Evolutionary conservation across 805 yeast genomes (phyloP), one percentile per base, ranked within the genome.

Genomic region (Pichia phayaonensis): DNA sequence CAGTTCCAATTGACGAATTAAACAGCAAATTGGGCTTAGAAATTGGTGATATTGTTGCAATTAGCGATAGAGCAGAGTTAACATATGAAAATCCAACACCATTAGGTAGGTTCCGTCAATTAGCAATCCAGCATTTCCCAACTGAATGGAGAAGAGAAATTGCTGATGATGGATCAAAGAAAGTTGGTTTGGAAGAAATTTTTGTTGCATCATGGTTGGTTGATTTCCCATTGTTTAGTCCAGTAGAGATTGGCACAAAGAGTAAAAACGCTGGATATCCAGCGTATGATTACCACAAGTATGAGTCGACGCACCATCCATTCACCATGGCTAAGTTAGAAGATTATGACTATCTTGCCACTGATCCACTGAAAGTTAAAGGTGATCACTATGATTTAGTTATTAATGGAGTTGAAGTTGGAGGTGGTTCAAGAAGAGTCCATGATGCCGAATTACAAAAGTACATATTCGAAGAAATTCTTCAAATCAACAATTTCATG

Each of bases 351-450:
- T 63, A 69, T 8, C 69, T 90, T 7, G 73, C 61, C 8, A 56
- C 71, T 0, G 72, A 74, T 20, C 95, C 95, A 6, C 66, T 87
- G 24, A 63, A 69, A 40, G 89, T 84, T 2, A 74, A 79, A 39
- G 99, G 98, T 12, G 95, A 87, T 60, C 99, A 94, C 66, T 94
- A 90, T 64, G 99, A 94, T 63, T 68, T 94, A 16, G 99, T 94
- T 1, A 71, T 94, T 39, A 92, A 92, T 61, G 99, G 99, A 2
- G 88, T 86, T 8, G 99, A 94, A 63, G 76, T 90, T 2, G 99
- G 99, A 26, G 99, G 99, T 20, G 99, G 99, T 0, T 88, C 97
- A 7, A 76, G 96, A 55, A 88, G 99, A 79, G 79, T 94, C 20
- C 99, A 94, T 62, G 97, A 90, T 62, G 75, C 94, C 0, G 73